Evolutionary conservation across 352 stramenopile species (phyloP), one percentile per base, ranked within the genome.

Genomic region (Globisporangium abappressorium): DNA sequence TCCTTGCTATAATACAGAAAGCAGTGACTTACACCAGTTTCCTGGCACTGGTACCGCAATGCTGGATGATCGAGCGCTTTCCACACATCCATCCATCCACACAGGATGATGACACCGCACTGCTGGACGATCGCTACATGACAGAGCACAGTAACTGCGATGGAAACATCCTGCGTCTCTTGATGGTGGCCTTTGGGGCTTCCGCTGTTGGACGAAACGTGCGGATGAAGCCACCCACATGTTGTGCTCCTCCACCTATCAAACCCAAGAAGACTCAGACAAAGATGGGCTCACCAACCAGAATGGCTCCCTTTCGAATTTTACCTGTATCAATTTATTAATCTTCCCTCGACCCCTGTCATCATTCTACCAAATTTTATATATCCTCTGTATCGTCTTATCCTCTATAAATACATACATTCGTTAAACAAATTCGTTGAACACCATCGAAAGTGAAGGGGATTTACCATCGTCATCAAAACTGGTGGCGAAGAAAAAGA

Each of bases 341-440:
- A 28, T 3, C 5, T 60, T 60, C 55, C 3, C 12, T 24, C 7
- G 7, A 60, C 18, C 28, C 55, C 7, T 22, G 24, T 60, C 28
- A 43, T 20, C 28, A 8, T 28, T 59, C 15, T 9, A 2, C 55
- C 14, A 28, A 46, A 60, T 28, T 22, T 11, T 0, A 46, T 9
- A 28, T 18, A 5, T 24, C 9, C 4, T 2, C 4, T 38, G 9
- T 22, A 6, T 2, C 12, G 24, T 3, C 0, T 0, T 0, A 11
- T 3, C 14, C 26, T 41, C 2, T 24, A 22, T 24, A 38, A 24
- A 58, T 41, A 7, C 5, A 26, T 60, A 46, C 8, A 20, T 7
- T 5, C 18, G 7, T 5, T 26, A 43, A 60, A 20, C 1, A 5
- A 30, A 60, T 43, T 2, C 4, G 18, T 41, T 43, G n/a, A 9